Percentiles rank a stretch among this genome's conserved stretches.
Evolutionary conservation across 306 rosid species (phyloP).

Genomic region (Prinsepia uniflora): DNA sequence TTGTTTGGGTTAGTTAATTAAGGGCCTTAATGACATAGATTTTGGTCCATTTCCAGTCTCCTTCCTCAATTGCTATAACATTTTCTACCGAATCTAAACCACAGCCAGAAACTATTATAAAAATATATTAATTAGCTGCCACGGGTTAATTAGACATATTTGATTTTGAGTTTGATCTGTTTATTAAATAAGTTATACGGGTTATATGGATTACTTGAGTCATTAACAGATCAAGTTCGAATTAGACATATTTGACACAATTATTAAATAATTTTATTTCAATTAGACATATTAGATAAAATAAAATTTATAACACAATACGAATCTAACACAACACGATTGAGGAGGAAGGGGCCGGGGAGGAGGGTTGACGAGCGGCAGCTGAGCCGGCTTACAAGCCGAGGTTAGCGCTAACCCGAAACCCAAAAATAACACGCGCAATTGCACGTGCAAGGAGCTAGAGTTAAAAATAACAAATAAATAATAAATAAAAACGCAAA

Average conservation of each 20-base stretch:
- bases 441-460: constrained; percentile 54
- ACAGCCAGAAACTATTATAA: background rate
- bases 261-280: no score
- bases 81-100: background rate
- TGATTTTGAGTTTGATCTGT: no score
- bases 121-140: background rate
- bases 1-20: constrained; percentile 9
- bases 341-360: no score
- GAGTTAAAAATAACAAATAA: background rate
- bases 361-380: constrained; percentile 27
- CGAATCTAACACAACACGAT: no score
- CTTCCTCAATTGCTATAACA: background rate
- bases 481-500: background rate
- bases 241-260: no score
- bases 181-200: no score
- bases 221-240: no score
- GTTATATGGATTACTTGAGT: no score
- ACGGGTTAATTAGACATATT: no score
- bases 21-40: background rate
- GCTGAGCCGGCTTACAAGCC: constrained; percentile 61
- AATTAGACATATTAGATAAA: no score
- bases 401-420: constrained; percentile 46
- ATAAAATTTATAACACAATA: no score
- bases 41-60: constrained; percentile 10
- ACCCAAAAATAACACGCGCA: constrained; percentile 46